Percentiles rank a stretch among this genome's conserved stretches.
phyloP scores from a whole-genome alignment of 1,139 yeast species.

The Taphrina pruni region DNA sequence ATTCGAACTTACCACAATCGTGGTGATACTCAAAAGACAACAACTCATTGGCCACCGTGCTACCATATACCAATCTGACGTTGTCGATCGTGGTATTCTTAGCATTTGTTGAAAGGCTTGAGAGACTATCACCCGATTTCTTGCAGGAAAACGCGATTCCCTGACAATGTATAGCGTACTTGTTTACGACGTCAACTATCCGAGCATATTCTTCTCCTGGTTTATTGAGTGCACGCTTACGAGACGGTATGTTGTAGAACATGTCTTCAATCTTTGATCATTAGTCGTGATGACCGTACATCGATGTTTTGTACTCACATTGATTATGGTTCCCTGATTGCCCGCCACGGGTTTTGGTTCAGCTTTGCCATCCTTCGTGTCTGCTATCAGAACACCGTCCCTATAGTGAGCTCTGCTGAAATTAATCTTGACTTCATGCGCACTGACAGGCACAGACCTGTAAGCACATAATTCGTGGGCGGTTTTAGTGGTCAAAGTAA shows the following conservation, averaged over 20 bases:
- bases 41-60: slow-evolving; percentile 69
- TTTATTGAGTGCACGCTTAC: slow-evolving; percentile 69
- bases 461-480: slow-evolving; percentile 67
- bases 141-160: slow-evolving; percentile 80
- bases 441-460: slow-evolving; percentile 45
- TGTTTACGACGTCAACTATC: slow-evolving; percentile 80
- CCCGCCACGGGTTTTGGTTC: slow-evolving; percentile 85
- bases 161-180: slow-evolving; percentile 77
- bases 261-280: slow-evolving; percentile 67
- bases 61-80: slow-evolving; percentile 75
- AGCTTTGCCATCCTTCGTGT: slow-evolving; percentile 51
- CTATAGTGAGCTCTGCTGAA: slow-evolving; percentile 51
- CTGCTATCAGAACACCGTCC: slow-evolving; percentile 47
- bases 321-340: slow-evolving; percentile 79
- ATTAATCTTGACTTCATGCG: not conserved
- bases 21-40: slow-evolving; percentile 56
- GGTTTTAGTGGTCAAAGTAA: slow-evolving; percentile 80
- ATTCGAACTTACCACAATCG: slow-evolving; percentile 48
- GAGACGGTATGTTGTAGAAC: slow-evolving; percentile 84
- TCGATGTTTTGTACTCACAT: slow-evolving; percentile 51
- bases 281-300: slow-evolving; percentile 18
- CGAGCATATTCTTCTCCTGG: slow-evolving; percentile 75
- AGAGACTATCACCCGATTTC: slow-evolving; percentile 59
- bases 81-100: slow-evolving; percentile 62
- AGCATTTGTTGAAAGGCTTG: slow-evolving; percentile 55